phyloP scores from a whole-genome alignment of 495 filamentous ascomycete species.

The Podospora didyma region DNA sequence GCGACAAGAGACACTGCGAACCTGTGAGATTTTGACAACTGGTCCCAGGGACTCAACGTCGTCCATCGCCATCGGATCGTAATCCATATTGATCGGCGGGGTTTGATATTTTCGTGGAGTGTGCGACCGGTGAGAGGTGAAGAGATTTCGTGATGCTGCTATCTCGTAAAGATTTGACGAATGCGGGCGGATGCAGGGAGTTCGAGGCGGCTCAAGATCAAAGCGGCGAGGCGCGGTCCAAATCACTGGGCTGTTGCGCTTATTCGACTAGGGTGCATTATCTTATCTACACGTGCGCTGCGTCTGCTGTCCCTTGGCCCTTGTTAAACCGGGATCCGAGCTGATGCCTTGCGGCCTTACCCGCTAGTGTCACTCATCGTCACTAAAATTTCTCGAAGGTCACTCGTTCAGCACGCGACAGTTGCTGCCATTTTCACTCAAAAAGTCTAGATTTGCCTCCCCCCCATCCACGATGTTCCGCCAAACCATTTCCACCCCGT shows the following conservation, averaged over 20 bases:
- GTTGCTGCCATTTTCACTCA: neutral
- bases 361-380: conserved; percentile 1
- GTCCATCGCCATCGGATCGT: conserved; percentile 58
- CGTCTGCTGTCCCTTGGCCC: neutral
- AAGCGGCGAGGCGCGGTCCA: neutral
- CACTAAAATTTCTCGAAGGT: conserved; percentile 12
- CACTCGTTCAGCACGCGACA: neutral
- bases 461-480: conserved; percentile 38
- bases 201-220: conserved; percentile 9
- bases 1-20: conserved; percentile 8
- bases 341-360: neutral
- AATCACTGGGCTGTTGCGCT: neutral
- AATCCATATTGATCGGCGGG: conserved; percentile 51
- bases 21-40: conserved; percentile 67
- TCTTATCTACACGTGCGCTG: conserved; percentile 14
- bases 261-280: neutral
- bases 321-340: neutral
- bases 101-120: neutral
- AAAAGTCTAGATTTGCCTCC: neutral
- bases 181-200: neutral
- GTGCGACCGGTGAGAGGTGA: neutral
- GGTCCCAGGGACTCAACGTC: conserved; percentile 62
- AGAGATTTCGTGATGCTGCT: too few species aligned
- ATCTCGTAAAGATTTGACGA: neutral
- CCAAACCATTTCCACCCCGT: conserved; percentile 35